Evolutionary conservation across 495 filamentous ascomycete genomes (phyloP).

Genomic region (Cercophora samala): DNA sequence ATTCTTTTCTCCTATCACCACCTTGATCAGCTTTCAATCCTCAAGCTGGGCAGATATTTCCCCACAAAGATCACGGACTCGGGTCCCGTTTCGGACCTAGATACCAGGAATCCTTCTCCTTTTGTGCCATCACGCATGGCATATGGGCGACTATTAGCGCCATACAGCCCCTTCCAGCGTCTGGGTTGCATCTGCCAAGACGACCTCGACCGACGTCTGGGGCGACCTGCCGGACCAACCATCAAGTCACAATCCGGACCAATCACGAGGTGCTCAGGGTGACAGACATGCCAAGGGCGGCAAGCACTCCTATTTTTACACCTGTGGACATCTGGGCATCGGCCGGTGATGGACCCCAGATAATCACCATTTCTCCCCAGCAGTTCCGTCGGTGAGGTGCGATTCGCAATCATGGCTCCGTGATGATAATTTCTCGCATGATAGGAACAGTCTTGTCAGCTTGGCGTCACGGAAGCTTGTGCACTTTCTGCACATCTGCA

Average conservation of each 20-base stretch:
- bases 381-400: not conserved
- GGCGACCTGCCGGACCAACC: not conserved
- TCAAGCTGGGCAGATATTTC: not conserved
- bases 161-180: not conserved
- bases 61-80: not conserved
- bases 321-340: not conserved
- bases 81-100: too few species aligned
- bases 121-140: not conserved
- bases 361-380: not conserved
- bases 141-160: not conserved
- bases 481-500: slow-evolving; percentile 1
- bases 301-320: slow-evolving; percentile 6
- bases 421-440: not conserved
- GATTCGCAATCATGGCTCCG: not conserved
- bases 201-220: not conserved
- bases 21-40: not conserved
- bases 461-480: not conserved
- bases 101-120: not conserved
- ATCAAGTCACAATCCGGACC: not conserved
- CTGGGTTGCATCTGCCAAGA: not conserved
- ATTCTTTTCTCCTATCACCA: not conserved
- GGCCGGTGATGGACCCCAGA: not conserved
- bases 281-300: not conserved
- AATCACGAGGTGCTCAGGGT: not conserved
- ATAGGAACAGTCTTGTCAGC: not conserved